Percentiles rank a stretch among this genome's conserved stretches.
phyloP scores from a whole-genome alignment of 768 basidiomycete species.

The Boletus coccyginus region DNA sequence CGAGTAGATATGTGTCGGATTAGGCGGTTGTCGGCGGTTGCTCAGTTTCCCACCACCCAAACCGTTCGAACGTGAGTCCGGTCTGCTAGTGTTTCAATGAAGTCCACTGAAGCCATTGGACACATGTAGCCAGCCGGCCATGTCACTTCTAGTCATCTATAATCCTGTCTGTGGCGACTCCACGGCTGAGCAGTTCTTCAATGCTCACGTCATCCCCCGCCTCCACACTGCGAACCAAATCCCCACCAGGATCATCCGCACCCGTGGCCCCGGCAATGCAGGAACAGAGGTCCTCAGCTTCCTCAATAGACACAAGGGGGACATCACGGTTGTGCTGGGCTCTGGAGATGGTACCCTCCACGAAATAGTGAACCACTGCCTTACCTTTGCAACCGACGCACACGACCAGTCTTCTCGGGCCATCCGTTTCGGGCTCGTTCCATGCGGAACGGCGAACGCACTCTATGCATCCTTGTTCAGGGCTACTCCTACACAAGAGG shows the following conservation, averaged over 20 bases:
- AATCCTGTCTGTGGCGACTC: conserved; percentile 74
- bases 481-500: conserved; percentile 29
- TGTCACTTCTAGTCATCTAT: conserved; percentile 62
- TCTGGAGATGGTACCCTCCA: conserved; percentile 94
- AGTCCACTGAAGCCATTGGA: not conserved
- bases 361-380: conserved; percentile 68
- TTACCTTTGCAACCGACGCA: conserved; percentile 31
- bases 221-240: conserved; percentile 41
- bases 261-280: conserved; percentile 54
- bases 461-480: conserved; percentile 79
- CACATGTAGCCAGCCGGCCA: conserved; percentile 14
- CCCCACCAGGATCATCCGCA: conserved; percentile 40
- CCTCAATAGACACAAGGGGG: conserved; percentile 32
- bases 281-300: conserved; percentile 44
- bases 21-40: not conserved
- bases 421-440: conserved; percentile 54
- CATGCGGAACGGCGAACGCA: conserved; percentile 92
- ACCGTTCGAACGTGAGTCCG: conserved; percentile 3
- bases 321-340: conserved; percentile 53
- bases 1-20: not conserved
- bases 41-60: not conserved
- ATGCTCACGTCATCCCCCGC: conserved; percentile 61
- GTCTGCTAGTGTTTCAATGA: not conserved
- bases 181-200: conserved; percentile 54
- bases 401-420: conserved; percentile 8